phyloP scores from a whole-genome alignment of 208 protist genomes.

The Trypanosoma conorhini region DNA sequence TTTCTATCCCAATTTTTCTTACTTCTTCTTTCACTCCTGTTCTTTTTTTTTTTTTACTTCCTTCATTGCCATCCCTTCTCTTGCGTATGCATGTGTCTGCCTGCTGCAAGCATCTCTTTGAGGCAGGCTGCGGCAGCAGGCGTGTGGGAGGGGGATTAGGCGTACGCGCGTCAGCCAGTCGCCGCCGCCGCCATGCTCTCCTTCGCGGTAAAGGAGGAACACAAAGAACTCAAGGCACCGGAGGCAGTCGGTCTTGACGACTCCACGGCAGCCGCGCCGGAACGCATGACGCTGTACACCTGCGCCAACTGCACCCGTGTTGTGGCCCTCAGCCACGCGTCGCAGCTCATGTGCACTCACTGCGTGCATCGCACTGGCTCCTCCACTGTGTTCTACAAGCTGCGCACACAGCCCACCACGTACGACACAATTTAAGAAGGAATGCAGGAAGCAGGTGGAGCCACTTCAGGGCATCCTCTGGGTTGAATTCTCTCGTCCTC shows the following conservation, averaged over 20 bases:
- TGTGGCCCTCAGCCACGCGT: slow-evolving; percentile 52
- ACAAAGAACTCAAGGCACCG: slow-evolving; percentile 34
- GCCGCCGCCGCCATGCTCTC: slow-evolving; percentile 6
- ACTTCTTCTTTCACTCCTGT: neutral
- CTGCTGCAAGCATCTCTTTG: neutral
- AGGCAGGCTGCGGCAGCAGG: neutral
- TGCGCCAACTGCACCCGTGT: slow-evolving; percentile 82
- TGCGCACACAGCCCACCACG: slow-evolving; percentile 77
- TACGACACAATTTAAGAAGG: slow-evolving; percentile 83
- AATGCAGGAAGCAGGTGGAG: neutral
- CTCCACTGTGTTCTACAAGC: slow-evolving; percentile 90
- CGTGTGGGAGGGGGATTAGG: neutral
- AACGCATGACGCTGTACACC: slow-evolving; percentile 65
- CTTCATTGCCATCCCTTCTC: slow-evolving; percentile 5
- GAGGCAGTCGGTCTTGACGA: slow-evolving; percentile 14
- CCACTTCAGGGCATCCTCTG: neutral
- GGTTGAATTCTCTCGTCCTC: neutral
- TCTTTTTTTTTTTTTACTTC: slow-evolving; percentile 1
- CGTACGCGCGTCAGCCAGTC: neutral
- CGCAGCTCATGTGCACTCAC: slow-evolving; percentile 68
- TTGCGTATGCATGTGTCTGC: neutral
- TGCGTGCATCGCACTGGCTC: slow-evolving; percentile 82
- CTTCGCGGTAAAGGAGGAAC: slow-evolving; percentile 39
- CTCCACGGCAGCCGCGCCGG: slow-evolving; percentile 7
- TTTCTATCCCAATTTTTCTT: neutral